Evolutionary conservation across 2,329 filamentous ascomycete species (phyloP), one percentile per base, ranked within the genome.

Genomic region (Nemania serpens): DNA sequence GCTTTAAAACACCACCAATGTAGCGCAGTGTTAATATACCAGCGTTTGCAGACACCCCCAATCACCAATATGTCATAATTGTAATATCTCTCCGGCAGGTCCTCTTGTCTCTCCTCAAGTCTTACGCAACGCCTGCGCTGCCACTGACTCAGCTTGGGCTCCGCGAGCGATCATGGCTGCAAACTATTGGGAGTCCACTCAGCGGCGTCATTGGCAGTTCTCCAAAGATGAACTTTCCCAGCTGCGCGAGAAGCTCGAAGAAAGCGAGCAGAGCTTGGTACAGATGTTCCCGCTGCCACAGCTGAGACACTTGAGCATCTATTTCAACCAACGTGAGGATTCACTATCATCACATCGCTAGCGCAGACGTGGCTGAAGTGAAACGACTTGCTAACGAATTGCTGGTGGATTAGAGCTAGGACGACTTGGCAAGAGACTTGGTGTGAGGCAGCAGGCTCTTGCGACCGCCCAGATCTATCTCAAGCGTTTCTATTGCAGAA

Each of bases 161-260:
- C 11, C 10, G 12, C 59, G 39, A 56, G 45, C 43, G 22, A 43
- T 43, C 55, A 97, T 97, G 94, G 91, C 94, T 36, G 91, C 93
- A 73, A 97, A 94, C 77, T 99, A 94, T 79, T 99, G 93, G 93
- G 90, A 92, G 66, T 98, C 95, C 57, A 95, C 92, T 25, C 95
- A 99, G 78, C 86, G 89, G 69, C 89, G 88, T 68, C 86, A 91
- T 79, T 99, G 95, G 95, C 90, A 91, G 58, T 97, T 96, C 76
- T 89, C 91, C 48, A 90, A 91, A 71, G 88, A 92, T 64, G 87
- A 93, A 74, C 83, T 99, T 55, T 85, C 86, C 13, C 83, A 89
- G 54, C 86, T 91, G 74, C 88, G 94, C 58, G 86, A 89, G 73
- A 86, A 87, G 70, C 86, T 97, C 46, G 90, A 91, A 70, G 89